Base-by-base conservation (phyloP, 441 rosid species). In the Pelargonium cotyledonis region DNA sequence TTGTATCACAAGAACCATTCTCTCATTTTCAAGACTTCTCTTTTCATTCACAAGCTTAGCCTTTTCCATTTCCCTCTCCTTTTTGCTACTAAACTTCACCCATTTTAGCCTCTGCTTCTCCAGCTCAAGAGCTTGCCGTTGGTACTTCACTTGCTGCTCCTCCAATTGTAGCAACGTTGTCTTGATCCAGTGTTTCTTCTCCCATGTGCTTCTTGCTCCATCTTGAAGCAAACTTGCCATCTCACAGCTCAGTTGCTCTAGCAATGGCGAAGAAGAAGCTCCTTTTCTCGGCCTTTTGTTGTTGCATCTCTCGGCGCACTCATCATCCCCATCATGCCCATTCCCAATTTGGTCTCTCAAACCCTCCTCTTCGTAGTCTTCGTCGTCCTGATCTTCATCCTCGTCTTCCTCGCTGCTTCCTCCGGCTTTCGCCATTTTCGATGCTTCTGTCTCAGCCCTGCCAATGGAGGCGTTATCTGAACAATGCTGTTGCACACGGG, bases 21-120 rank as follows among this genome's bases (percentile, higher is more conserved):
- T 1, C 58, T 53, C 58, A 53, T 53, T 5, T 47, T 47, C 53
- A 12, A 53, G 88, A 85, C 82, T 93, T 92, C 89, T 86, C 80
- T 87, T 89, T 77, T 90, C 94, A 62, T 93, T 93, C 79, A 89
- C 95, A 85, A 85, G 76, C 70, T 83, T 89, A 80, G 85, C 60
- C 70, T 82, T 87, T 68, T 89, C 96, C 10, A 91, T 78, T 75
- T 91, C 96, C 11, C 75, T 79, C 69, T 94, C 97, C 65, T 86
- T 89, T 79, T 86, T 91, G 85, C 78, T 81, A 75, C 97, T 87
- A 73, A 88, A 85, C 78, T 88, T 86, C 84, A 86, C 76, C 98
- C 98, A 94, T 73, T 88, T 89, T 76, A 91, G 85, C 40, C 80
- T 76, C 69, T 91, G 91, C 66, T 86, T 88, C 84, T 89, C 96